These are phyloP conservation scores for Hygrophorus pudorinus DNA, from an alignment of 768 basidiomycete species.

Conservation along the genomic window DNA sequence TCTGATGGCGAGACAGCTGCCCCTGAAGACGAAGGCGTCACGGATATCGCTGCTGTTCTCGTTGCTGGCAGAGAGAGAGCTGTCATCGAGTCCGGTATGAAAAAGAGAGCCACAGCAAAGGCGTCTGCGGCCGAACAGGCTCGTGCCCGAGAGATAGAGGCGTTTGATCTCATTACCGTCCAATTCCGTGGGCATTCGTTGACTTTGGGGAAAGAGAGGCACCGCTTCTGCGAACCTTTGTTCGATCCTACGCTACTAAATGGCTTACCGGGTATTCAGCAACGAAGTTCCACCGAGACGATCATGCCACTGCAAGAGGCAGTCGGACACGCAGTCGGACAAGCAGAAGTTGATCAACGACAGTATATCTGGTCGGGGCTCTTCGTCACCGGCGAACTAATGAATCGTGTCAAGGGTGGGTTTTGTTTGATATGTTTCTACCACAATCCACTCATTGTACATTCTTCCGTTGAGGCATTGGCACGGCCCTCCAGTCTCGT, in stretches of 20 bases:
- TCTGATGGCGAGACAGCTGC: slow-evolving; percentile 59
- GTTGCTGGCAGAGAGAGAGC: slow-evolving; percentile 89
- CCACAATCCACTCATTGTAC: neutral
- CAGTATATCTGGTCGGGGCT: slow-evolving; percentile 71
- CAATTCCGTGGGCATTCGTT: slow-evolving; percentile 63
- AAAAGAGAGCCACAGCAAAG: slow-evolving; percentile 62
- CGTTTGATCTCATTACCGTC: slow-evolving; percentile 70
- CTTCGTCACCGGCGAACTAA: slow-evolving; percentile 72
- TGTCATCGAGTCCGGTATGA: slow-evolving; percentile 77
- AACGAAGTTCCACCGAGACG: slow-evolving; percentile 17
- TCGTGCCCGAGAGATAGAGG: slow-evolving; percentile 73
- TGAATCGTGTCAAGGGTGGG: slow-evolving; percentile 61
- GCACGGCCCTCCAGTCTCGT: slow-evolving; percentile 60
- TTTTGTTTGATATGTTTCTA: slow-evolving; percentile 5
- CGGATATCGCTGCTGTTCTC: slow-evolving; percentile 83
- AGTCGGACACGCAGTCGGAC: slow-evolving; percentile 51
- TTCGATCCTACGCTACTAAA: slow-evolving; percentile 61
- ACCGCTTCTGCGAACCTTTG: slow-evolving; percentile 85
- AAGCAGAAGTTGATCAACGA: slow-evolving; percentile 55
- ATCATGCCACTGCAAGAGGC: slow-evolving; percentile 53
- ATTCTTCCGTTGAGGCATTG: slow-evolving; percentile 36
- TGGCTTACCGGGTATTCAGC: slow-evolving; percentile 17
- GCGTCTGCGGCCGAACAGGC: slow-evolving; percentile 74
- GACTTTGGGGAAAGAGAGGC: slow-evolving; percentile 78
- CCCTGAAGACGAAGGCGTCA: slow-evolving; percentile 75